Base-by-base conservation (phyloP, 2,329 filamentous ascomycete species). In the Calonectria multiphialidica region DNA sequence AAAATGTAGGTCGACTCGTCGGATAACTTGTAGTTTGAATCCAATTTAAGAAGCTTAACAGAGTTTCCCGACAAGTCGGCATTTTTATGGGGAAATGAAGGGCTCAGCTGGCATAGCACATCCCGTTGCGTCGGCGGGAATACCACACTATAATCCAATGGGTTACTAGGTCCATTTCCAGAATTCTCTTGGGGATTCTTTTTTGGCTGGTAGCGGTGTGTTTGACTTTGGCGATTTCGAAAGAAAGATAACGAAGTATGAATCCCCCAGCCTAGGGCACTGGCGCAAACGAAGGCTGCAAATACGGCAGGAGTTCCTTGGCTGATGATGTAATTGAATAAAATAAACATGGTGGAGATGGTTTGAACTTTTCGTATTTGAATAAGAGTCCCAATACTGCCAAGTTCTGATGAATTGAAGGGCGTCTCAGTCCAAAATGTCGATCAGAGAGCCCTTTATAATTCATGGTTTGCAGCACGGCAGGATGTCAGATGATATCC, bases 1-100 rank as follows among this genome's bases (percentile, higher is more conserved):
- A 90, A 90, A 2, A 91, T 92, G 78, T 89, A 92, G 2, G 18
- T 16, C 8, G 42, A 45, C 8, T 45, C 42, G 18, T 45, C n/a
- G 21, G 42, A n/a, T 10, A 10, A 5, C 9, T 21, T 45, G n/a
- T 45, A 45, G 12, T 45, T 16, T 16, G 42, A 21, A 6, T 45
- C 42, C 3, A 45, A 10, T 3, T 5, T 21, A 21, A 45, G 5
- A 18, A 45, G n/a, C 18, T 45, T 8, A 3, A 45, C 18, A 2
- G 42, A 45, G 7, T 10, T 45, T 2, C 42, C 18, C 9, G n/a
- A 45, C 12, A 45, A 21, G 18, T 45, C 42, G 9, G 18, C 42
- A 21, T 16, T 15, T 3, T 3, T 21, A 21, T 21, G 42, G 21
- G 42, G 21, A 21, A 45, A 45, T 21, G 18, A 45, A 10, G 42